A percentile compares a stretch with the other conserved stretches of the same genome.
Evolutionary conservation across 2,329 filamentous ascomycete species (phyloP).

Genomic region (Parafenestella ontariensis): DNA sequence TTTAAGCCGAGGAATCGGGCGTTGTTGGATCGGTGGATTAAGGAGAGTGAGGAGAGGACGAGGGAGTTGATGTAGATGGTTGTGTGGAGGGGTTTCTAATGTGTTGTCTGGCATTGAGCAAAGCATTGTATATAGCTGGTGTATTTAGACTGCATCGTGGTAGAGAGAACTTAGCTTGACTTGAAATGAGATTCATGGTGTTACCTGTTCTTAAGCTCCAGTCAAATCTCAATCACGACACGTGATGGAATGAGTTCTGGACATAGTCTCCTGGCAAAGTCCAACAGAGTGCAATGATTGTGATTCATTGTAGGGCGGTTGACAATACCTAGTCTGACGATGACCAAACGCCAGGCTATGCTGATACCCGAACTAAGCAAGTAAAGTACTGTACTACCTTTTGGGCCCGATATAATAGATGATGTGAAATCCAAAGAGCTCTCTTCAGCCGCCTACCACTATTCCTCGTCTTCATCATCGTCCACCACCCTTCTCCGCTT

Average conservation of each 20-base stretch:
- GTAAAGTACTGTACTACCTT: background rate
- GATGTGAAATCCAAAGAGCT: background rate
- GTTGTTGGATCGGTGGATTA: conserved; percentile 55
- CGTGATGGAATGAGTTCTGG: no score
- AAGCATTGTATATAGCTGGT: background rate
- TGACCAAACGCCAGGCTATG: conserved; percentile 32
- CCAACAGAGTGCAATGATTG: background rate
- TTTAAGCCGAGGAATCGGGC: conserved; percentile 53
- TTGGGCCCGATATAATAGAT: background rate
- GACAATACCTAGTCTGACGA: conserved; percentile 2
- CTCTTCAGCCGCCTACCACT: background rate
- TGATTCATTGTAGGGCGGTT: background rate
- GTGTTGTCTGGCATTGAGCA: no score
- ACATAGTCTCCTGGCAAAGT: no score
- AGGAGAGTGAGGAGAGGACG: conserved; percentile 56
- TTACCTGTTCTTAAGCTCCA: no score
- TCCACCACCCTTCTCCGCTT: conserved; percentile 56
- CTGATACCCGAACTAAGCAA: conserved; percentile 16
- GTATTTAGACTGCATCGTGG: background rate
- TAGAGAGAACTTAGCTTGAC: no score
- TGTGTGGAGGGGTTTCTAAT: background rate
- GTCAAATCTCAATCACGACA: background rate
- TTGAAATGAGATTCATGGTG: no score
- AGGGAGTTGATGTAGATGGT: conserved; percentile 44
- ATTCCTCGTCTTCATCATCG: conserved; percentile 58